phyloP scores from a whole-genome alignment of 306 rosid genomes.

The Rosa lucieae region DNA sequence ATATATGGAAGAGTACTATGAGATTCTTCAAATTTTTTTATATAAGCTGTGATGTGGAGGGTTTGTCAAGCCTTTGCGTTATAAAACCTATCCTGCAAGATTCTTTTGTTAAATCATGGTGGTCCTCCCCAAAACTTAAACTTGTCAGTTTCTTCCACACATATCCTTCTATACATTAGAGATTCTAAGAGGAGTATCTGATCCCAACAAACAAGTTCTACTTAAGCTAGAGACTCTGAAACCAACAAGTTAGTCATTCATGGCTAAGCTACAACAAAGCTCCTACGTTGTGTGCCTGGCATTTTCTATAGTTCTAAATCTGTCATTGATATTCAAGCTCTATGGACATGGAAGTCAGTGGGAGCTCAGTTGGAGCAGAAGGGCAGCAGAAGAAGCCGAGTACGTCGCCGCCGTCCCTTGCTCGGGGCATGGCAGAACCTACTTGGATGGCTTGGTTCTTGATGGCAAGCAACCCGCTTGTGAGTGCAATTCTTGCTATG shows the following conservation, averaged over 20 bases:
- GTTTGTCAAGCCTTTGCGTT: neutral
- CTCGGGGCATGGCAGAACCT: constrained; percentile 62
- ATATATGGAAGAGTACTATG: too few relatives aligned
- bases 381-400: constrained; percentile 50
- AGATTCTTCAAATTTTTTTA: too few relatives aligned
- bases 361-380: constrained; percentile 39
- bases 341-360: constrained; percentile 13
- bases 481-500: constrained; percentile 54
- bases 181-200: neutral
- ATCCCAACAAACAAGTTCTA: neutral
- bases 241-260: neutral
- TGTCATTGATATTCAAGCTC: constrained; percentile 7
- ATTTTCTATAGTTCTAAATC: constrained; percentile 24
- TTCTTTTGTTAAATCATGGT: too few relatives aligned
- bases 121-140: neutral
- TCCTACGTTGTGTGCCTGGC: constrained; percentile 2
- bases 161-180: neutral
- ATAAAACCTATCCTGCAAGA: too few relatives aligned
- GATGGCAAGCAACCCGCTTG: constrained; percentile 38
- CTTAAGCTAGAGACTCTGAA: neutral
- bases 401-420: constrained; percentile 43
- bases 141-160: neutral
- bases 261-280: constrained; percentile 11
- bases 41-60: neutral
- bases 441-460: constrained; percentile 47